Percentiles rank a stretch among this genome's conserved stretches.
Evolutionary conservation across 2,329 filamentous ascomycete species (phyloP).

Genomic region (Pseudopyricularia cyperi): DNA sequence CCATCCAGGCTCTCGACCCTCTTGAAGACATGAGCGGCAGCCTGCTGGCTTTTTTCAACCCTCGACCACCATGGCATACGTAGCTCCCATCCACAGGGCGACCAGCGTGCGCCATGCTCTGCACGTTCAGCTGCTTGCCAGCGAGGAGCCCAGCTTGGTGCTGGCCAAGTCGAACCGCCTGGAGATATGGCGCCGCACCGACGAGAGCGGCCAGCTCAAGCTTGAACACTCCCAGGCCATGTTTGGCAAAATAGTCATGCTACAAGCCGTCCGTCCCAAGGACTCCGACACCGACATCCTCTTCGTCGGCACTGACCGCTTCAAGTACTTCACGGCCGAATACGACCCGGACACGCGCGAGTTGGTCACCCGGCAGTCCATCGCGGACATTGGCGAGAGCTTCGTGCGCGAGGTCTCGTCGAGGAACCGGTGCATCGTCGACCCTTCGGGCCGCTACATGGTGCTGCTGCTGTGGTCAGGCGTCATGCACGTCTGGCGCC

Average conservation of each 20-base stretch:
- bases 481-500: conserved; percentile 39
- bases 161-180: conserved; percentile 78
- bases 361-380: conserved; percentile 36
- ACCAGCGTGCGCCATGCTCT: conserved; percentile 86
- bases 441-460: conserved; percentile 57
- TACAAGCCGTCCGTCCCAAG: conserved; percentile 66
- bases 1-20: not conserved
- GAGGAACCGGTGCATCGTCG: conserved; percentile 70
- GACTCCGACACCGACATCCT: conserved; percentile 68
- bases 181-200: conserved; percentile 63
- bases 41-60: not conserved
- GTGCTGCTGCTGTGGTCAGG: conserved; percentile 49
- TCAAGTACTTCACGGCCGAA: conserved; percentile 78
- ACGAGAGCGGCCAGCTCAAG: conserved; percentile 44
- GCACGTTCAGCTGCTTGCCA: conserved; percentile 60
- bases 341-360: conserved; percentile 54
- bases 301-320: conserved; percentile 82
- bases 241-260: conserved; percentile 77
- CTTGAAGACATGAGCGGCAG: not conserved
- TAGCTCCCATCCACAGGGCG: conserved; percentile 84
- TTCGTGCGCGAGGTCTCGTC: conserved; percentile 68
- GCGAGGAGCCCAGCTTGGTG: conserved; percentile 69
- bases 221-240: conserved; percentile 58
- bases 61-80: conserved; percentile 61
- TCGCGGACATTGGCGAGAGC: conserved; percentile 41